Percentiles rank a stretch among this genome's conserved stretches.
Conservation (phyloP, 352 stramenopile species). For the Phytophthora agathidicida region DNA sequence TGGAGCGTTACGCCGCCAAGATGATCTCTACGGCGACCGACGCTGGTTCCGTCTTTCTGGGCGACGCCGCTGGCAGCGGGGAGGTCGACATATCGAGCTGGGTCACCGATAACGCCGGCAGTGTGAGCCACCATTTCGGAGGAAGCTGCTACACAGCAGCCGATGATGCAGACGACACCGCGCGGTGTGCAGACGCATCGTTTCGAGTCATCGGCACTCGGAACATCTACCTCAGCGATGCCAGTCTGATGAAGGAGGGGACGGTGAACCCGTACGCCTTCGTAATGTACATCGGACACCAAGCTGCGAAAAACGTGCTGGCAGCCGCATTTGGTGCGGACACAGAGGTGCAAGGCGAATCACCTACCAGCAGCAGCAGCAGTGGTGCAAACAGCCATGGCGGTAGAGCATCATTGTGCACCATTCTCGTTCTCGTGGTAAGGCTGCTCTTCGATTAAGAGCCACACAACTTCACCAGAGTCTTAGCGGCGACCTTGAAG, state of each 20-base stretch:
- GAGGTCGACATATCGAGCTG: constrained; percentile 34
- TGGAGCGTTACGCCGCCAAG: constrained; percentile 37
- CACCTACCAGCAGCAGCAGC: constrained; percentile 4
- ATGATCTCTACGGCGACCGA: constrained; percentile 37
- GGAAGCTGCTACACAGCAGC: constrained; percentile 48
- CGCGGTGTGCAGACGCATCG: constrained; percentile 22
- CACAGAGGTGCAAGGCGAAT: background rate
- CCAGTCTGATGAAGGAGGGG: constrained; percentile 52
- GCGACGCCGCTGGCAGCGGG: background rate
- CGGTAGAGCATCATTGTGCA: background rate
- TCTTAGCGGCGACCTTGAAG: constrained; percentile 15
- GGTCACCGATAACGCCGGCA: constrained; percentile 30
- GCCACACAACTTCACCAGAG: background rate
- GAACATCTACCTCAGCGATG: constrained; percentile 49
- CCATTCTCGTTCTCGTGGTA: constrained; percentile 5
- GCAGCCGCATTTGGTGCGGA: constrained; percentile 27
- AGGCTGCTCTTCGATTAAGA: constrained; percentile 19
- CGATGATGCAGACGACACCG: constrained; percentile 28
- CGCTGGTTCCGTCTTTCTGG: constrained; percentile 34
- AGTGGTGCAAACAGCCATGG: background rate
- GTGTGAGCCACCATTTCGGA: constrained; percentile 50
- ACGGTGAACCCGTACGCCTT: constrained; percentile 58
- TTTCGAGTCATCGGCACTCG: constrained; percentile 44
- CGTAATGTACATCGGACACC: constrained; percentile 56
- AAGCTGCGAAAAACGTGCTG: constrained; percentile 46